A percentile compares a stretch with the other conserved stretches of the same genome.
Evolutionary conservation across 2,329 filamentous ascomycete species (phyloP).

Genomic region (Colletotrichum cereale): DNA sequence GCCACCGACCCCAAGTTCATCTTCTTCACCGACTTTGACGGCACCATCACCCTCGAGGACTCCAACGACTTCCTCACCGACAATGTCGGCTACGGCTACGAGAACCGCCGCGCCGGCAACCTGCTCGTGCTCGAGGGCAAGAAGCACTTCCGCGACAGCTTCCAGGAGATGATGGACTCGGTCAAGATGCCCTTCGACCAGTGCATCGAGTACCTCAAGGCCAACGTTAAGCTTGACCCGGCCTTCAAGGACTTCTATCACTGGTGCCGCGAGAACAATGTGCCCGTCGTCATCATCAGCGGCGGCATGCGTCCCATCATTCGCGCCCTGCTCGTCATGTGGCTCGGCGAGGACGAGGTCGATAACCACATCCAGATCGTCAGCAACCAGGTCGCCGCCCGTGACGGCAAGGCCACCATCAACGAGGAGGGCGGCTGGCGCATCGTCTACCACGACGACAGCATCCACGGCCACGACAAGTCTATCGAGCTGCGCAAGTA

Average conservation of each 20-base stretch:
- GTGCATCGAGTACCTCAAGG: conserved; percentile 82
- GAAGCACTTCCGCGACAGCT: conserved; percentile 85
- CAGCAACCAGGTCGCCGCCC: conserved; percentile 80
- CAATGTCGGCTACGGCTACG: conserved; percentile 85
- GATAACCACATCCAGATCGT: conserved; percentile 85
- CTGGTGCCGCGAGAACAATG: conserved; percentile 84
- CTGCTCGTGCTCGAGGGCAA: conserved; percentile 79
- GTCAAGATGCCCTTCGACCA: conserved; percentile 83
- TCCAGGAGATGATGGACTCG: conserved; percentile 92
- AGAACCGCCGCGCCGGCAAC: conserved; percentile 79
- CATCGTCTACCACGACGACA: conserved; percentile 90
- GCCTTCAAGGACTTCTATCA: conserved; percentile 88
- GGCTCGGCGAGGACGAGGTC: conserved; percentile 81
- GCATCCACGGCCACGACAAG: conserved; percentile 97
- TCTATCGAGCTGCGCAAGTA: conserved; percentile 91
- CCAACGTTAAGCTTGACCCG: conserved; percentile 90
- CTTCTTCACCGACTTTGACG: conserved; percentile 99
- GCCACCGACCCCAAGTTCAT: conserved; percentile 85
- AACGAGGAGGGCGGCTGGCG: conserved; percentile 88
- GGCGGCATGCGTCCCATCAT: conserved; percentile 96
- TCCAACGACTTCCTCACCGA: conserved; percentile 84
- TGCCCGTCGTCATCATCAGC: conserved; percentile 92
- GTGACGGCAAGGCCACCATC: conserved; percentile 73
- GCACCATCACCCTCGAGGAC: conserved; percentile 85
- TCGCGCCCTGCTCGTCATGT: conserved; percentile 80